phyloP scores from a whole-genome alignment of 305 asterid species.

The Solanum hybrid region DNA sequence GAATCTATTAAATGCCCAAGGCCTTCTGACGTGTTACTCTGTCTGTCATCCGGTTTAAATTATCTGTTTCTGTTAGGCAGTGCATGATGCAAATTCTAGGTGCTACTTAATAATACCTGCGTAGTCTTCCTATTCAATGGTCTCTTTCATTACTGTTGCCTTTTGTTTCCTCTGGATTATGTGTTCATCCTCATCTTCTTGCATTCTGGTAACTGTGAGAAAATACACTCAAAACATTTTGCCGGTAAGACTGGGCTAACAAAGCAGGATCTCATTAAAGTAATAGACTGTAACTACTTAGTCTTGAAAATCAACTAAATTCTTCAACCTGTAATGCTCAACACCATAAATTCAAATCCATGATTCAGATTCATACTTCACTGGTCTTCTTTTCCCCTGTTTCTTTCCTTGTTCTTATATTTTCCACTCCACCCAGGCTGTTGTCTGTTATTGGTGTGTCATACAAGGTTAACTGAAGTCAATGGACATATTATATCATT shows the following conservation, averaged over 20 bases:
- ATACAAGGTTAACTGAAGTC: neutral
- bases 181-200: neutral
- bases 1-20: neutral
- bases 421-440: neutral
- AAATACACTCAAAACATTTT: neutral
- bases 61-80: neutral
- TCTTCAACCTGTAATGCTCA: neutral
- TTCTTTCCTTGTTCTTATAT: neutral
- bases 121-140: neutral
- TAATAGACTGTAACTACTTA: neutral
- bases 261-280: neutral
- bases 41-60: neutral
- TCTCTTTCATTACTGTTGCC: neutral
- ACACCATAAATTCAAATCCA: neutral
- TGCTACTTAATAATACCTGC: neutral
- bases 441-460: neutral
- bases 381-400: neutral
- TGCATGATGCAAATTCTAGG: neutral
- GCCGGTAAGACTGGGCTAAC: neutral
- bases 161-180: neutral
- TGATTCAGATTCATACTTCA: neutral
- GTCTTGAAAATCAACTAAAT: neutral
- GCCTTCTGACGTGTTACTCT: neutral
- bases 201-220: neutral
- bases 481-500: neutral